Evolutionary conservation across 441 rosid genomes (phyloP), one percentile per base, ranked within the genome.

Genomic region (Arabidopsis lyrata): DNA sequence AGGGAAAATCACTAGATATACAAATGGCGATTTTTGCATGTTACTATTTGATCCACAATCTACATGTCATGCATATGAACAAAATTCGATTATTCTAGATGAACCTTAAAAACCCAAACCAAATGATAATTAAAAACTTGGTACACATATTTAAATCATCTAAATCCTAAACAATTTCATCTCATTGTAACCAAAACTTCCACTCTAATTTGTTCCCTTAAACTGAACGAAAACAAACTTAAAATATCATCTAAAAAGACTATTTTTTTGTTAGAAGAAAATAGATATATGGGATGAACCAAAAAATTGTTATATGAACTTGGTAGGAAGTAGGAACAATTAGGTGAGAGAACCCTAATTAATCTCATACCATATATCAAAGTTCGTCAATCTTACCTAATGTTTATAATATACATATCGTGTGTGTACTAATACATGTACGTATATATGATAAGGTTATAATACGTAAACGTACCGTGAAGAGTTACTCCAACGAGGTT

Each of bases 401-500:
- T n/a, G 32, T 64, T n/a, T 55, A 64, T 55, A 29, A 63, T 66
- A 29, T 49, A 57, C 45, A 12, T 39, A 50, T 60, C 42, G 61
- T 64, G 24, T 42, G 70, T 59, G 44, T 59, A 66, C 3, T 44
- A 22, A 32, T 12, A 58, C 20, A 15, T 56, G 56, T 36, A 32
- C 13, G 14, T 24, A 50, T 42, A 56, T 50, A 55, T 60, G 35
- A 58, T 44, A 52, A 57, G 35, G 52, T 34, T 60, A 36, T 18
- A 44, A 34, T 29, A 72, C 49, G 69, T 66, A 44, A 39, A 56
- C 63, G 64, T 85, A 90, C 96, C 96, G 83, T 56, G 96, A 90
- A 72, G 89, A 84, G 78, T 88, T 88, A 69, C 88, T 86, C 93
- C 96, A 88, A 7, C 84, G 83, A 70, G 84, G 79, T 49, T 83